A percentile compares a stretch with the other conserved stretches of the same genome.
phyloP scores from a whole-genome alignment of 2,329 filamentous ascomycete genomes.

The Calycina marina region DNA sequence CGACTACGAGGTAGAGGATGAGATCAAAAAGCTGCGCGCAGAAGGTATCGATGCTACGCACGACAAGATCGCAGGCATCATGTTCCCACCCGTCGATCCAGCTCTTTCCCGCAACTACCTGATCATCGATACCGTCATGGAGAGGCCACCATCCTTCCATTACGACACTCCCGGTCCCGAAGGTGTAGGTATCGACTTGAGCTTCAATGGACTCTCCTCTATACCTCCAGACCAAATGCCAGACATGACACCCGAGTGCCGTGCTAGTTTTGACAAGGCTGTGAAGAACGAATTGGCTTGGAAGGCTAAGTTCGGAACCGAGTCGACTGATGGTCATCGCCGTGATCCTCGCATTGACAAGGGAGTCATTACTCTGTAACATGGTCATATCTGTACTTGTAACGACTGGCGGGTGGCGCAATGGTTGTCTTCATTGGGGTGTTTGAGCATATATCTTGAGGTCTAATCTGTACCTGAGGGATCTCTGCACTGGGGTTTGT shows the following conservation, averaged over 20 bases:
- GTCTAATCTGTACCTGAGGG: too few species aligned
- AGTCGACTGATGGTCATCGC: slow-evolving; percentile 41
- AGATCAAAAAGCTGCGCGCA: slow-evolving; percentile 4
- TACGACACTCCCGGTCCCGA: slow-evolving; percentile 45
- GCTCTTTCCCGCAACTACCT: slow-evolving; percentile 46
- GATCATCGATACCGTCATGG: slow-evolving; percentile 44
- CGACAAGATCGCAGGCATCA: slow-evolving; percentile 16
- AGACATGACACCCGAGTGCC: slow-evolving; percentile 55
- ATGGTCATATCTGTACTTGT: neutral
- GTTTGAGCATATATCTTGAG: too few species aligned
- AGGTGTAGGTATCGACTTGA: slow-evolving; percentile 31
- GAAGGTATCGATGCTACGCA: slow-evolving; percentile 8
- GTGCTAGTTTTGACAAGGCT: slow-evolving; percentile 56
- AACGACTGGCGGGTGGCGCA: too few species aligned
- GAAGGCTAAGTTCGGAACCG: slow-evolving; percentile 60
- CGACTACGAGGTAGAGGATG: slow-evolving; percentile 15
- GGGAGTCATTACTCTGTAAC: slow-evolving; percentile 22
- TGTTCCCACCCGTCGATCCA: slow-evolving; percentile 39
- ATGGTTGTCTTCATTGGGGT: too few species aligned
- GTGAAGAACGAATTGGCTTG: slow-evolving; percentile 51
- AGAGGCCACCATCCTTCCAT: slow-evolving; percentile 36
- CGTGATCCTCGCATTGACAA: slow-evolving; percentile 45
- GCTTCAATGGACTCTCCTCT: slow-evolving; percentile 41
- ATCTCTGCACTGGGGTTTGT: too few species aligned
- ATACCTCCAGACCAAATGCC: slow-evolving; percentile 51